Base-by-base conservation (phyloP, 2,329 filamentous ascomycete genomes). In the Arthroderma sp. region DNA sequence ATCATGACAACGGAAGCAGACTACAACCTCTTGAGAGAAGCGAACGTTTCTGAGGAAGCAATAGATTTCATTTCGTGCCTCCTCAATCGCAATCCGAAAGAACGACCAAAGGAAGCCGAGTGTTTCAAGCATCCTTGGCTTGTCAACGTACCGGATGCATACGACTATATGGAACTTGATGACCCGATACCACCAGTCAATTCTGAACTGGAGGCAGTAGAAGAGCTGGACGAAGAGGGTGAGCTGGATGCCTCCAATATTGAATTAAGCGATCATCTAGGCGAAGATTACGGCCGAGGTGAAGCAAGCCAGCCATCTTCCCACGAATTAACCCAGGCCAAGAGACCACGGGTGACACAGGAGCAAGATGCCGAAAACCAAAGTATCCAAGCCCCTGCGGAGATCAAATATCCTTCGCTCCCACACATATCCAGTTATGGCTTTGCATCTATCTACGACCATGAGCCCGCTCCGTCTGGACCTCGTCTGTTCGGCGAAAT, bases 1-100 rank as follows among this genome's bases (percentile, higher is more conserved):
- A 91, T 96, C 58, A 94, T 95, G 83, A 85, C 79, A 4, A 80
- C 73, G 3, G 70, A 77, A 0, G 67, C 91, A 4, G 77, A 94
- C 54, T 73, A 77, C 8, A 62, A 66, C 9, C 78, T 85, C 1
- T 68, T 96, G 27, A 64, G 74, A 6, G 58, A 66, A 4, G 65
- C 63, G 6, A 67, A 69, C 0, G 69, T 91, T 5, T 86, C 86
- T 0, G 66, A 74, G 34, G 43, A 46, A 27, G 50, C 42, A 29
- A 77, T 93, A 40, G 75, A 87, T 51, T 84, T 94, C 53, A 68
- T 96, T 30, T 66, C 69, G 10, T 69, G 71, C n/a, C 91, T 95
- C 76, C 76, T 96, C 4, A 79, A 86, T 52, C 77, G 78, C n/a
- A 78, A 87, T 41, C 86, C 89, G 1, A 75, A 82, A 45, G 65